Evolutionary conservation across 75 land plant species (phyloP), one percentile per base, ranked within the genome.

Genomic region (Picea glauca): DNA sequence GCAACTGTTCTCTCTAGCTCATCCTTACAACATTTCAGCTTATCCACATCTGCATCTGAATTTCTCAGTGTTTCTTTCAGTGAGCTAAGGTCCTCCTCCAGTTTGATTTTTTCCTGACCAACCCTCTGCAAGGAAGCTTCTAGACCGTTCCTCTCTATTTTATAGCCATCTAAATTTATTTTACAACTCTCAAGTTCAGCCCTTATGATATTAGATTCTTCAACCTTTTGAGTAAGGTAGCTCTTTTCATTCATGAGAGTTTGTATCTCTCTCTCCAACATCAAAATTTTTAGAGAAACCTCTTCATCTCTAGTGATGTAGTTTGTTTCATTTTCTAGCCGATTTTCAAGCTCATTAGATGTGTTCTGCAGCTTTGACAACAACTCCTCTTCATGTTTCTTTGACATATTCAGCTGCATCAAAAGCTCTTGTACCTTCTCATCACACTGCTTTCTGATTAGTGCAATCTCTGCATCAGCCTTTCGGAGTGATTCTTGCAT

Each of bases 401-500:
- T 82, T 60, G 87, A 81, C 46, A 80, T 54, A 30, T 84, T 75
- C 43, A 88, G 57, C 72, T 81, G 81, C 60, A 66, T 78, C 1
- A 14, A 33, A 63, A 88, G 80, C 61, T 87, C 82, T 81, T 75
- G 46, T 1, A 83, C 21, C 62, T 61, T 80, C 12, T 75, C 76
- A 32, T 85, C 80, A 20, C 58, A 8, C 62, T 57, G 40, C 32
- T 72, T 46, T 74, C 46, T 57, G 82, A 85, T 81, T 11, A 65
- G 33, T 59, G n/a, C 50, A 15, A 78, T 60, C 4, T 78, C 85
- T 80, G 56, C 60, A 67, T 14, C 70, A 32, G 78, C 85, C 77
- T 81, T 85, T 72, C 64, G 67, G 60, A 91, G 60, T 43, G 81
- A 82, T 75, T 84, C 78, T 35, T 82, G 78, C 35, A 91, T 61